phyloP scores from a whole-genome alignment of 2,329 filamentous ascomycete species.

The Cladophialophora chaetospira region DNA sequence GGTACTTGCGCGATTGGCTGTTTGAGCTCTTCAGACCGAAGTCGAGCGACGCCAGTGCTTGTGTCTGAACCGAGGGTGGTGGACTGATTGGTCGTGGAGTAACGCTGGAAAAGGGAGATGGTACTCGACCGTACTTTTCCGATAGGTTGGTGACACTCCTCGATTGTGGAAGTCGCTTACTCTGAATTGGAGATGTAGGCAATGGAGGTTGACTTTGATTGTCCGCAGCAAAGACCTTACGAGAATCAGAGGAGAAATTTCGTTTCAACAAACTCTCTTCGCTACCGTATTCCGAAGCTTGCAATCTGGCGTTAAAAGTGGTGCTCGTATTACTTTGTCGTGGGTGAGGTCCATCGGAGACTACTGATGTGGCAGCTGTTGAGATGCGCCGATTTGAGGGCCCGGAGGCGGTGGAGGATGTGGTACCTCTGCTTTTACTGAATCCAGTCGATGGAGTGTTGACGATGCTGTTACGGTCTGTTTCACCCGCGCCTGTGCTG shows the following conservation, averaged over 20 bases:
- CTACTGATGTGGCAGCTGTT: conserved; percentile 83
- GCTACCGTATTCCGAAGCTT: conserved; percentile 18
- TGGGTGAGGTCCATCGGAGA: conserved; percentile 63
- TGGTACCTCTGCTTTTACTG: conserved; percentile 75
- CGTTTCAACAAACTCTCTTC: conserved; percentile 23
- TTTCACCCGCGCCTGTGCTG: conserved; percentile 33
- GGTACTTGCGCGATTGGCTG: conserved; percentile 23
- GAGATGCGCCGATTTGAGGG: conserved; percentile 72
- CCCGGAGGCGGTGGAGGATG: conserved; percentile 78
- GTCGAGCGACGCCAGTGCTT: conserved; percentile 28
- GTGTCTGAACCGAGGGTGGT: conserved; percentile 42
- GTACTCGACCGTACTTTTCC: conserved; percentile 46
- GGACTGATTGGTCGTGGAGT: conserved; percentile 44
- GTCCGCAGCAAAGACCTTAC: conserved; percentile 14
- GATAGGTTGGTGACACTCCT: conserved; percentile 69
- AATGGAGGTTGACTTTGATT: conserved; percentile 25
- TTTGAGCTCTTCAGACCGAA: conserved; percentile 23
- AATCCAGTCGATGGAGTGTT: conserved; percentile 61
- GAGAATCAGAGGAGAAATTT: conserved; percentile 25
- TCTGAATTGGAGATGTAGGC: conserved; percentile 27
- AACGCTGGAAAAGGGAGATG: conserved; percentile 36
- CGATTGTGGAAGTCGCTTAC: conserved; percentile 37
- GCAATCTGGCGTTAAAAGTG: conserved; percentile 15
- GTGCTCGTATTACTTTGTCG: conserved; percentile 33
- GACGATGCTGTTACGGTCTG: conserved; percentile 23